phyloP scores from a whole-genome alignment of 148 eudicot species.

The Rhododendron kiyosumense region DNA sequence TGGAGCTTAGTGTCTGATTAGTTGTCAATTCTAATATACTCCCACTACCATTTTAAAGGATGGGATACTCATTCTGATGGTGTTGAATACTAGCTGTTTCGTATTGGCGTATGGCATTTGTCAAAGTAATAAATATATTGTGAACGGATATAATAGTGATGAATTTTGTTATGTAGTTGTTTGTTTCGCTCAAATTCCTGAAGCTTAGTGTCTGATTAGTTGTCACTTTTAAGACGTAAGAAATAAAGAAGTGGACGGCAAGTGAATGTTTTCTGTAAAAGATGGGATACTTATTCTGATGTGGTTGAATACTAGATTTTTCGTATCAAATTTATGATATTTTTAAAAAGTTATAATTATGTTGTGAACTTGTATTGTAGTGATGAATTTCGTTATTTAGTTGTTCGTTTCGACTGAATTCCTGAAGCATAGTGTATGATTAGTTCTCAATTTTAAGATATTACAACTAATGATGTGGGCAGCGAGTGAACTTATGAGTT shows the following conservation, averaged over 20 bases:
- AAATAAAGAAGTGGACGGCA: not conserved
- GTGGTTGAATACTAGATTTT: not conserved
- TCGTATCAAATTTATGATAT: not conserved
- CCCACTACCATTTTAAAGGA: no score
- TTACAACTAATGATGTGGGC: not conserved
- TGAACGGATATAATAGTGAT: no score
- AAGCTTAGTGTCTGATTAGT: not conserved
- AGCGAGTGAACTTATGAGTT: not conserved
- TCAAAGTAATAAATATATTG: no score
- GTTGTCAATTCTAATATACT: no score
- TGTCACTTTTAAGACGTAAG: not conserved
- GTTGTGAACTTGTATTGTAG: not conserved
- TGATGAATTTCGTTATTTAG: not conserved
- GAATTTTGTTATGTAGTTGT: not conserved
- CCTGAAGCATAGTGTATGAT: not conserved
- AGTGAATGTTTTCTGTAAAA: not conserved
- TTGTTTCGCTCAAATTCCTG: not conserved
- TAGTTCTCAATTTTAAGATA: not conserved
- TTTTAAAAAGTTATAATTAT: no score
- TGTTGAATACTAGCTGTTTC: no score
- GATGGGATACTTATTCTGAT: not conserved
- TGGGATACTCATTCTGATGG: no score
- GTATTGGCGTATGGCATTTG: no score
- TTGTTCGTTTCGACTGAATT: not conserved
- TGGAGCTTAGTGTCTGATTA: no score